phyloP scores from a whole-genome alignment of 1,139 yeast genomes.

The Maudiozyma humilis region DNA sequence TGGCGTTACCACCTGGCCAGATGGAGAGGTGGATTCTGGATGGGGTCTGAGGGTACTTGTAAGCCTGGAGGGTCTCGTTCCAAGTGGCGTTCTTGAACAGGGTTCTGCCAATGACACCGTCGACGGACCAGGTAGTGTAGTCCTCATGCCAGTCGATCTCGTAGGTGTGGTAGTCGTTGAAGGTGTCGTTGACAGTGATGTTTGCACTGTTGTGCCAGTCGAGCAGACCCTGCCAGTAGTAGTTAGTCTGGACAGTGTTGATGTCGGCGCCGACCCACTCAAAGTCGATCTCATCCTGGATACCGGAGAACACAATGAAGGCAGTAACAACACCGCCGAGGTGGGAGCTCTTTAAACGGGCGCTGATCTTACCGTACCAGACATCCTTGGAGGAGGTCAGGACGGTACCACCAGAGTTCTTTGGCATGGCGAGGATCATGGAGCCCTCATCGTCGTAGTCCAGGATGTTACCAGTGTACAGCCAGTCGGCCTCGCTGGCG shows the following conservation, averaged over 20 bases:
- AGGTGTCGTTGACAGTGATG: slow-evolving; percentile 45
- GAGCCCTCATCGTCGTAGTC: slow-evolving; percentile 46
- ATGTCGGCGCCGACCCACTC: slow-evolving; percentile 76
- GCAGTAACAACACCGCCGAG: slow-evolving; percentile 78
- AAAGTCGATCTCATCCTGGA: slow-evolving; percentile 83
- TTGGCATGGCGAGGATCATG: slow-evolving; percentile 68
- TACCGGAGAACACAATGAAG: slow-evolving; percentile 75
- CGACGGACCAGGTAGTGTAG: slow-evolving; percentile 60
- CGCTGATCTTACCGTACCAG: slow-evolving; percentile 80
- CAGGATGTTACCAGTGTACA: slow-evolving; percentile 58
- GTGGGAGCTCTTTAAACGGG: slow-evolving; percentile 64
- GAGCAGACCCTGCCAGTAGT: slow-evolving; percentile 63
- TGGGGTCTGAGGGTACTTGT: slow-evolving; percentile 82
- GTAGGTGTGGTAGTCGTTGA: slow-evolving; percentile 64
- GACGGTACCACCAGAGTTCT: slow-evolving; percentile 69
- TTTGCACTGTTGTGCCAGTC: slow-evolving; percentile 56
- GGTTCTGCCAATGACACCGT: slow-evolving; percentile 63
- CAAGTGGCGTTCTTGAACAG: slow-evolving; percentile 57
- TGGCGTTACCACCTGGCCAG: slow-evolving; percentile 84
- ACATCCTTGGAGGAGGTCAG: slow-evolving; percentile 69
- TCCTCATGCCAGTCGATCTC: slow-evolving; percentile 81
- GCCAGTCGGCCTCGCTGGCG: slow-evolving; percentile 59
- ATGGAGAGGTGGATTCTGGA: slow-evolving; percentile 73
- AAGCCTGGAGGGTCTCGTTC: slow-evolving; percentile 52
- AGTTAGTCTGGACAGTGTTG: slow-evolving; percentile 63